Conservation (phyloP, 139 green algal genomes). For the Chlamydomonas incerta region DNA sequence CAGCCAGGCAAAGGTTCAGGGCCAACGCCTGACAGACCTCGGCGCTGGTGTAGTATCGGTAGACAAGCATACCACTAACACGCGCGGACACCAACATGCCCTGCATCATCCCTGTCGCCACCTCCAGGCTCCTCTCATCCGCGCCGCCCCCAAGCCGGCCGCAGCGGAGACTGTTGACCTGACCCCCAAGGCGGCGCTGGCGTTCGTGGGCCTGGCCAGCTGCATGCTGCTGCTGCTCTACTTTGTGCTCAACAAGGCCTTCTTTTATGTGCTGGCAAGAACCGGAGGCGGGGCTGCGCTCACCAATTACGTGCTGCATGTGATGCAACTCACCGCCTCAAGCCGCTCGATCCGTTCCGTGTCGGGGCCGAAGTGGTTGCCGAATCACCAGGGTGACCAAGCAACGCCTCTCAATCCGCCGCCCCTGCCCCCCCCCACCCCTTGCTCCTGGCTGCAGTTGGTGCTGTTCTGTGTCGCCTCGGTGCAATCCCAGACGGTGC, state of each 20-base stretch:
- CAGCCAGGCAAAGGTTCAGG: too few relatives aligned
- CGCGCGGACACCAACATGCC: too few relatives aligned
- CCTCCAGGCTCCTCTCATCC: neutral
- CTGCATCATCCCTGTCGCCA: neutral
- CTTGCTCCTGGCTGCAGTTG: constrained; percentile 52
- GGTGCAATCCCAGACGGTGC: constrained; percentile 54
- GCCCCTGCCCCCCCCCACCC: neutral
- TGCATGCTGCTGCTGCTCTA: constrained; percentile 79
- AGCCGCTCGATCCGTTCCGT: too few relatives aligned
- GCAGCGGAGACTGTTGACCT: constrained; percentile 58
- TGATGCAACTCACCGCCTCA: too few relatives aligned
- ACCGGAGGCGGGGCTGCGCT: too few relatives aligned
- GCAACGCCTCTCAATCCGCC: neutral
- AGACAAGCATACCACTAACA: too few relatives aligned
- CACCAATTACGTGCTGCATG: too few relatives aligned
- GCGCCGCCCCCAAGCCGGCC: neutral
- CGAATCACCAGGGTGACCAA: too few relatives aligned
- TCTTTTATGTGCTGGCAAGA: constrained; percentile 75
- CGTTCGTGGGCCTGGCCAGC: constrained; percentile 76
- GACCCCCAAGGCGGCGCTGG: constrained; percentile 60
- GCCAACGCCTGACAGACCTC: too few relatives aligned
- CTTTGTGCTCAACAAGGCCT: constrained; percentile 77
- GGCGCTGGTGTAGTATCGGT: too few relatives aligned
- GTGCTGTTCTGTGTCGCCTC: constrained; percentile 68
- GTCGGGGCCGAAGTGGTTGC: too few relatives aligned